Evolutionary conservation across 768 basidiomycete species (phyloP), one percentile per base, ranked within the genome.

Genomic region (Russula emetica): DNA sequence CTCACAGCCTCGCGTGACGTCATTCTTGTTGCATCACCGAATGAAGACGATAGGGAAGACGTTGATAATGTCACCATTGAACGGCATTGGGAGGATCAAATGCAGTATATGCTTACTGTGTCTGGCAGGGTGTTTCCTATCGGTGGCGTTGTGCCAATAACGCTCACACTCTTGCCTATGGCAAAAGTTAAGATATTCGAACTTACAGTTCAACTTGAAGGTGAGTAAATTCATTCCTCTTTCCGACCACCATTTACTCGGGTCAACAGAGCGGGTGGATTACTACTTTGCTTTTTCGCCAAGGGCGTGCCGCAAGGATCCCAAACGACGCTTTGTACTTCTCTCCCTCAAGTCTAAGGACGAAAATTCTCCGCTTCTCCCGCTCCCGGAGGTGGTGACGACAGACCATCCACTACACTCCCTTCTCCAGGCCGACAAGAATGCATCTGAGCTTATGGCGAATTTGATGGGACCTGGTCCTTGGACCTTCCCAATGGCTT

Each of bases 51-150:
- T 67, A 85, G 84, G 22, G 95, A 96, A 70, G 93, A 94, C 58
- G 80, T 79, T 0, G 85, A 86, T 66, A 89, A 83, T 67, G 84
- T 97, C 59, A 81, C 92, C 54, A 84, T 98, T 20, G 90, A 96
- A 70, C 79, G 92, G 22, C 84, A 88, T 69, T 99, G 95, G 96
- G 94, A 97, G 63, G 82, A 85, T 51, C 90, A 96, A 72, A 71
- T 94, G 69, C 85, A 87, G 60, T 97, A 95, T 71, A 77, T 88
- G 42, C 84, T 97, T 52, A 81, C 85, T 1, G 75, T 94, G 16
- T 81, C 84, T 22, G 88, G 86, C 6, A 84, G 90, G 63, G 86
- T 85, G 63, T 92, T 94, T 74, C 85, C 87, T 18, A 83, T 98
- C 28, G 95, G 94, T 34, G 92, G 94, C 45, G 79, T 78, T 10